Conservation (phyloP, 192 early-diverging fungal genomes). For the Coemansia umbellata region DNA sequence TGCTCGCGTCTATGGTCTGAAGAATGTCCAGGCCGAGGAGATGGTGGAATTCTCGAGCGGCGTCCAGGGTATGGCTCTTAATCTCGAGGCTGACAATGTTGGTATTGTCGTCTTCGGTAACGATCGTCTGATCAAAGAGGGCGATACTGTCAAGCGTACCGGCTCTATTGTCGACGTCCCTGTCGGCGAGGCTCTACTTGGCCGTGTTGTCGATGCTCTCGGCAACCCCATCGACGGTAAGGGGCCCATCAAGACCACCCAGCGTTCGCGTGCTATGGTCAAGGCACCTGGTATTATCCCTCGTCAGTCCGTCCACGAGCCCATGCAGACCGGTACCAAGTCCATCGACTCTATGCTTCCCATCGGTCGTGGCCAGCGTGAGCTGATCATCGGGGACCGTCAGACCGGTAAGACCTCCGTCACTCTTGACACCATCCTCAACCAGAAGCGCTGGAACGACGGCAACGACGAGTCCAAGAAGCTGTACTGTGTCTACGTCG, state of each 20-base stretch:
- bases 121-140: conserved; percentile 99
- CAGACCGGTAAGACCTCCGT: conserved; percentile 99
- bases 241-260: conserved; percentile 85
- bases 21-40: conserved; percentile 98
- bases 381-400: conserved; percentile 99
- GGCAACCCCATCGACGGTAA: conserved; percentile 99
- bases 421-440: conserved; percentile 97
- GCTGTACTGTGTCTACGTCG: conserved; percentile 99
- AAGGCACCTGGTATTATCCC: conserved; percentile 99
- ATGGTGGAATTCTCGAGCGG: conserved; percentile 99
- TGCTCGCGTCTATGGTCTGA: conserved; percentile 98
- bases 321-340: conserved; percentile 99
- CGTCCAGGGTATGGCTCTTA: conserved; percentile 98
- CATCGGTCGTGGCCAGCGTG: conserved; percentile 99
- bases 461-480: conserved; percentile 95
- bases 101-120: conserved; percentile 99
- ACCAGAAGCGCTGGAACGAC: conserved; percentile 99
- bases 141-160: conserved; percentile 99
- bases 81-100: conserved; percentile 99
- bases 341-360: conserved; percentile 99
- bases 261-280: conserved; percentile 92
- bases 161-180: conserved; percentile 98
- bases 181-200: conserved; percentile 89
- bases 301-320: conserved; percentile 98
- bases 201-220: conserved; percentile 98